phyloP scores from a whole-genome alignment of 208 protist species.

The Trypanosoma melophagium region DNA sequence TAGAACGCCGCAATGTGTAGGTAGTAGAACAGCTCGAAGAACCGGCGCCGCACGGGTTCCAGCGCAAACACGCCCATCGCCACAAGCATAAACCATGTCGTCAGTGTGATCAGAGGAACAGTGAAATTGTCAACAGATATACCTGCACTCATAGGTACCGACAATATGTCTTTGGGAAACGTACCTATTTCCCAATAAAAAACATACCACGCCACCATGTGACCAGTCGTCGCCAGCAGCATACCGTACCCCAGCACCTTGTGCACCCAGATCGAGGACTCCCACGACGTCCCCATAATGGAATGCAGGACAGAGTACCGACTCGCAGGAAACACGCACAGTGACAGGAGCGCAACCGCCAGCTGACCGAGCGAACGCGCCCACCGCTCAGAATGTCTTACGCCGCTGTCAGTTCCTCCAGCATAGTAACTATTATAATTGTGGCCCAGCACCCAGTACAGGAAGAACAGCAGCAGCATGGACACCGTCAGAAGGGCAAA shows the following conservation, averaged over 20 bases:
- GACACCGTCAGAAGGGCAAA: constrained; percentile 34
- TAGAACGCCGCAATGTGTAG: constrained; percentile 49
- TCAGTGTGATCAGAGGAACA: constrained; percentile 38
- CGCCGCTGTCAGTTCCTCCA: not conserved
- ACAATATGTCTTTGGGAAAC: constrained; percentile 32
- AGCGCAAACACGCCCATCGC: constrained; percentile 49
- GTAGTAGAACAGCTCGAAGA: constrained; percentile 77
- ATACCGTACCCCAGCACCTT: constrained; percentile 41
- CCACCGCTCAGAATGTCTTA: constrained; percentile 33
- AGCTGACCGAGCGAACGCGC: constrained; percentile 56
- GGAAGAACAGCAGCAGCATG: constrained; percentile 42
- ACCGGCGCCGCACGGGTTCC: constrained; percentile 41
- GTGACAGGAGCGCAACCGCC: constrained; percentile 50
- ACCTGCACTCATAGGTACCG: constrained; percentile 38
- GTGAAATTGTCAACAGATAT: constrained; percentile 38
- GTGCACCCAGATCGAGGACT: constrained; percentile 58
- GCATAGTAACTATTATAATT: constrained; percentile 45
- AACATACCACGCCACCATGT: constrained; percentile 30
- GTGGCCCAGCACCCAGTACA: constrained; percentile 69
- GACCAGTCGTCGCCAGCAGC: constrained; percentile 19
- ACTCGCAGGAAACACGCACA: constrained; percentile 55
- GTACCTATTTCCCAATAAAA: constrained; percentile 21
- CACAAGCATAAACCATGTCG: constrained; percentile 42
- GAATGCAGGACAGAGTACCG: constrained; percentile 50
- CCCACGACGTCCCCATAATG: constrained; percentile 52